Conservation (phyloP, 148 eudicot species). For the Rhododendron vialii region DNA sequence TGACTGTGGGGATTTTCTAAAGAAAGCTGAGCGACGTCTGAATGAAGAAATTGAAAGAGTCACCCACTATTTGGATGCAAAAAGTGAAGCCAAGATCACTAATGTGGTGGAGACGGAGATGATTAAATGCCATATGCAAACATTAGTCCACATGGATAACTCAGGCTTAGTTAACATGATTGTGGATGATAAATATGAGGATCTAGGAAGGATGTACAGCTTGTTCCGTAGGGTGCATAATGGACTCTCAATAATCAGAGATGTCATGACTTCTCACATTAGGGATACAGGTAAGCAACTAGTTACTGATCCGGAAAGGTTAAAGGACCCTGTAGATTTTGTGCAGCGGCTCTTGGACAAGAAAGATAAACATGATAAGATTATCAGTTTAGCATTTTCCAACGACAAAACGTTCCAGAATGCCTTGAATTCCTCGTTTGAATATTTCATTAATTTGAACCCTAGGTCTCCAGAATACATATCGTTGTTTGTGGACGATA, state of each 20-base stretch:
- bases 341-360: conserved; percentile 66
- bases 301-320: conserved; percentile 67
- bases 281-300: conserved; percentile 63
- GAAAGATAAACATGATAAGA: conserved; percentile 63
- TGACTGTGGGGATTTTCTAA: conserved; percentile 65
- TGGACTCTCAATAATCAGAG: conserved; percentile 52
- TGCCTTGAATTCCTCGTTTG: conserved; percentile 70
- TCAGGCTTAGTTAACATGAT: conserved; percentile 67
- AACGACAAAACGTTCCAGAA: conserved; percentile 61
- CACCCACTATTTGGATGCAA: conserved; percentile 51
- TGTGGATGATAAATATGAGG: conserved; percentile 59
- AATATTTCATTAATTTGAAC: conserved; percentile 59
- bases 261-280: conserved; percentile 69
- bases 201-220: conserved; percentile 53
- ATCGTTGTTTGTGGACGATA: conserved; percentile 70
- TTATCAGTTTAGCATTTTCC: conserved; percentile 47
- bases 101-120: conserved; percentile 61
- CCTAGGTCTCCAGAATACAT: conserved; percentile 59
- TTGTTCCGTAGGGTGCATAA: conserved; percentile 49
- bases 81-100: conserved; percentile 55
- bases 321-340: conserved; percentile 69
- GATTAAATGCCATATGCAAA: conserved; percentile 56
- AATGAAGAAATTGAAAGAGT: conserved; percentile 68
- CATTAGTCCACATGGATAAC: conserved; percentile 66
- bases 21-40: conserved; percentile 60